Conservation (phyloP, 352 stramenopile genomes). For the Halophytophthora polymorphica region DNA sequence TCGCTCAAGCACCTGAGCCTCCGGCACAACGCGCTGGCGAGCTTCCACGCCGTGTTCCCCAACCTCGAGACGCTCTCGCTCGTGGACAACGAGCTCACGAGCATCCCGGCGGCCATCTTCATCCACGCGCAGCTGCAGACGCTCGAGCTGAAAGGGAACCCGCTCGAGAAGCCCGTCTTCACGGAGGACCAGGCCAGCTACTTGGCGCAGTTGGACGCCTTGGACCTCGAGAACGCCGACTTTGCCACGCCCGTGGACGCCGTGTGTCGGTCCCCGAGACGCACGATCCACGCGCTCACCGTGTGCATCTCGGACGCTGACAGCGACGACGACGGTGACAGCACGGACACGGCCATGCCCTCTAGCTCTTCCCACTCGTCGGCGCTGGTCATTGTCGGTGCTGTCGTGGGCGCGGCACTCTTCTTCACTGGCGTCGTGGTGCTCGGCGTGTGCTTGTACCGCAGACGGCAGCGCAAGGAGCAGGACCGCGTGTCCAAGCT, state of each 20-base stretch:
- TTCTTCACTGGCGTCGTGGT: constrained; percentile 22
- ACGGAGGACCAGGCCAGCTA: constrained; percentile 30
- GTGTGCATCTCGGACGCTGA: constrained; percentile 26
- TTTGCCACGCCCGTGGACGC: constrained; percentile 23
- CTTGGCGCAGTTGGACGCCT: constrained; percentile 22
- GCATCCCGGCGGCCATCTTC: constrained; percentile 46
- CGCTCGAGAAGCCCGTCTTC: constrained; percentile 35
- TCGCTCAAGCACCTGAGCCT: constrained; percentile 52
- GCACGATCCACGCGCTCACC: constrained; percentile 24
- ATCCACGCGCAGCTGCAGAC: constrained; percentile 37
- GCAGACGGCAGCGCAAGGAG: constrained; percentile 6
- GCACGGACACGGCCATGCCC: constrained; percentile 2
- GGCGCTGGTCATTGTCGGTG: constrained; percentile 27
- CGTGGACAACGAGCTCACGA: constrained; percentile 47
- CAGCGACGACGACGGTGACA: constrained; percentile 12
- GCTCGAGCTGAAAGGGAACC: constrained; percentile 48
- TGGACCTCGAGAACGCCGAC: constrained; percentile 34
- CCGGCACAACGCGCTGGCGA: constrained; percentile 46
- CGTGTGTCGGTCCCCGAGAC: constrained; percentile 19
- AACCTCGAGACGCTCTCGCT: constrained; percentile 53
- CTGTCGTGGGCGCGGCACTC: constrained; percentile 33
- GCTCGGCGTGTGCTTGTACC: constrained; percentile 21
- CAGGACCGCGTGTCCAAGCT: constrained; percentile 7
- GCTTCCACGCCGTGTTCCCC: constrained; percentile 53
- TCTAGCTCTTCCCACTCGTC: constrained; percentile 8